phyloP scores from a whole-genome alignment of 1,284 basidiomycete species.

The Coriolopsis trogii region DNA sequence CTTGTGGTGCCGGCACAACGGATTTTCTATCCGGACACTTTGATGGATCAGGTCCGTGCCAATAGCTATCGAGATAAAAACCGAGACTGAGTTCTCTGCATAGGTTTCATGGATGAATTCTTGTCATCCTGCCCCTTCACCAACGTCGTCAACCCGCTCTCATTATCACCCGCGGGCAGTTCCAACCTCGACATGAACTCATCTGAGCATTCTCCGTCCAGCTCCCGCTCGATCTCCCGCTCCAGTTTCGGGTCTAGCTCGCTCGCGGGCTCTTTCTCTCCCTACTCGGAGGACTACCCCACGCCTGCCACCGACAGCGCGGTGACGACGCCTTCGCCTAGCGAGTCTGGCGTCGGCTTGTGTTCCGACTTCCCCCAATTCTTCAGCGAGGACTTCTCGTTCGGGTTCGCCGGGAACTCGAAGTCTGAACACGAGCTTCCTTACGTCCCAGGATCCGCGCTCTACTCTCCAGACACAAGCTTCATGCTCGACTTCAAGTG shows the following conservation, averaged over 20 bases:
- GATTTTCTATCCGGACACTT: constrained; percentile 9
- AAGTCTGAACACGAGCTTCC: constrained; percentile 9
- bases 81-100: no score
- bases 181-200: background rate
- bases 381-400: constrained; percentile 10
- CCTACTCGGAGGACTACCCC: constrained; percentile 16
- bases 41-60: constrained; percentile 12
- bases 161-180: constrained; percentile 1
- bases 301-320: constrained; percentile 21
- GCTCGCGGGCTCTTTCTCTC: constrained; percentile 9
- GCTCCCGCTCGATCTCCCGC: constrained; percentile 23
- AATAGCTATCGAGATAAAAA: background rate
- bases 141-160: no score
- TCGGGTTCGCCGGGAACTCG: constrained; percentile 13
- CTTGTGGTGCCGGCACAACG: constrained; percentile 1
- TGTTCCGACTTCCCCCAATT: constrained; percentile 12
- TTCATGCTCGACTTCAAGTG: constrained; percentile 10
- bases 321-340: constrained; percentile 23
- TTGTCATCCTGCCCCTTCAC: no score
- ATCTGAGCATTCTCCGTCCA: no score
- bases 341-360: constrained; percentile 16
- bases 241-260: constrained; percentile 20
- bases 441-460: constrained; percentile 25
- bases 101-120: no score
- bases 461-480: constrained; percentile 12